Base-by-base conservation (phyloP, 345 rosid genomes). In the Triadica sebifera region DNA sequence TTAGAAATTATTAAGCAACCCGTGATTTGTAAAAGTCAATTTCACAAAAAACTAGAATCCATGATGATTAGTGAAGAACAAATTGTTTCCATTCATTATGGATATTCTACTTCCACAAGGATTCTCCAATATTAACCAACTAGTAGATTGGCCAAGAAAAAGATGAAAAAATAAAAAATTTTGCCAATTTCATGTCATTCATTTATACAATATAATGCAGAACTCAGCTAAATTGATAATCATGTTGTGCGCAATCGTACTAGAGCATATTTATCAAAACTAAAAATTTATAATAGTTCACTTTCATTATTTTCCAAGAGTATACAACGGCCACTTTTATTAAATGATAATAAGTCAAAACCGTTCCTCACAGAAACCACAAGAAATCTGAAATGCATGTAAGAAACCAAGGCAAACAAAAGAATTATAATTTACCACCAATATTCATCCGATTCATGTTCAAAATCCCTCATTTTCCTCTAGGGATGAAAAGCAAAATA, bases 71-170 rank as follows among this genome's bases (percentile, higher is more conserved):
- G 22, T 37, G 38, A 59, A 50, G 20, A 49, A 60, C 39, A 58
- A 67, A 68, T 68, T 34, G 50, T 53, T 65, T 49, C 19, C 49
- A n/a, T 6, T 61, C 66, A 24, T 29, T 45, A n/a, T 65, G 63
- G 24, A 71, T 38, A 20, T 15, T 72, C 52, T 38, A 52, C 52
- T 38, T 47, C 47, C n/a, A 13, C 37, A 34, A 43, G 16, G 71
- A 57, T 25, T 56, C 72, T 74, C 57, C n/a, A 53, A 45, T 24
- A 56, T 37, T 55, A 65, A 63, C 38, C 71, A 17, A 16, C 46
- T 52, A 64, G 49, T 10, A 46, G 66, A 12, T 15, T 51, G 51
- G 24, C n/a, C 39, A 57, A 19, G 45, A 57, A 29, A 1, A 29
- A 70, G 46, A 20, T 41, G 39, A 17, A 11, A 57, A 65, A 51